A percentile compares a stretch with the other conserved stretches of the same genome.
Conservation (phyloP, 108 stramenopile genomes). For the Conticribra weissflogii region DNA sequence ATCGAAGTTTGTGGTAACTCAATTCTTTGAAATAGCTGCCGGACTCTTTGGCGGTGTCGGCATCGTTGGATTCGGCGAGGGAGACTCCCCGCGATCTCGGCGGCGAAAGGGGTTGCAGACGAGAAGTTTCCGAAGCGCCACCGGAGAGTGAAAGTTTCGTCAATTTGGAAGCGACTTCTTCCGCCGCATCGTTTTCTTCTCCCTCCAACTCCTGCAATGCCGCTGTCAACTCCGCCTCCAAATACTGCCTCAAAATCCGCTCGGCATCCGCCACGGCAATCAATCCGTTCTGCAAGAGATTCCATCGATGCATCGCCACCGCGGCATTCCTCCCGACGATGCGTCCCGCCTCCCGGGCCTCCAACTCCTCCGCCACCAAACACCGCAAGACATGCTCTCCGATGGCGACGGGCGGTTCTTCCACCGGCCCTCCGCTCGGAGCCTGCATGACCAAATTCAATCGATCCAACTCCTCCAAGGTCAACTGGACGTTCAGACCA, state of each 20-base stretch:
- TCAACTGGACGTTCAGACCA: conserved; percentile 69
- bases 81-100: conserved; percentile 39
- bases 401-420: conserved; percentile 81
- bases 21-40: conserved; percentile 76
- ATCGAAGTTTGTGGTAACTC: conserved; percentile 68
- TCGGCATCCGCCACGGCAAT: conserved; percentile 82
- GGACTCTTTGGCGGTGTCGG: conserved; percentile 26
- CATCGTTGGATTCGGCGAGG: conserved; percentile 22
- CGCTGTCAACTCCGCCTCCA: conserved; percentile 69
- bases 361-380: conserved; percentile 53
- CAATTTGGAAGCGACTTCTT: conserved; percentile 54
- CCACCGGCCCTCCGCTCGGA: conserved; percentile 78
- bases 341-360: conserved; percentile 12
- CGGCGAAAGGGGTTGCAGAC: conserved; percentile 30
- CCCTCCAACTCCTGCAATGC: conserved; percentile 61
- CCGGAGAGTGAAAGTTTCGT: conserved; percentile 53
- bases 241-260: conserved; percentile 68
- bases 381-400: conserved; percentile 73
- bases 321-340: conserved; percentile 12
- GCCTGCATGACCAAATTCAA: conserved; percentile 78
- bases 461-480: conserved; percentile 82
- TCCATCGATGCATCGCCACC: conserved; percentile 23
- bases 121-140: conserved; percentile 8
- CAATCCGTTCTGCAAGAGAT: conserved; percentile 57
- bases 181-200: conserved; percentile 48